phyloP scores from a whole-genome alignment of 2,329 filamentous ascomycete species.

The Fusarium azukiicola region DNA sequence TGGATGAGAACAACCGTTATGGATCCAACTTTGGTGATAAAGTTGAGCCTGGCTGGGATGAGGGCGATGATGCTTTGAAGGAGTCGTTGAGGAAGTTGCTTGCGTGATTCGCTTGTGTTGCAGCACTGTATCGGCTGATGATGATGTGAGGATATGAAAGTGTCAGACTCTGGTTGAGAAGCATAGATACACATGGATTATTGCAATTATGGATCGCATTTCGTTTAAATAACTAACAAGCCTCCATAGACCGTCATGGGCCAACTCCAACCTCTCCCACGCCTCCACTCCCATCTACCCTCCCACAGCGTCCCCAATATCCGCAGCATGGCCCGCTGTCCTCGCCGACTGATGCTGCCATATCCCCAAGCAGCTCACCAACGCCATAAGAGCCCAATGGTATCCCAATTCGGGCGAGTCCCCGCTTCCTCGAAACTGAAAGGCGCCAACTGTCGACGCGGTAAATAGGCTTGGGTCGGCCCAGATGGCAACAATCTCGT shows the following conservation, averaged over 20 bases:
- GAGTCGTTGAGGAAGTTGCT: not conserved
- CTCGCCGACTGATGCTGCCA: not conserved
- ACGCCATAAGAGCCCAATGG: not conserved
- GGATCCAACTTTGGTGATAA: slow-evolving; percentile 29
- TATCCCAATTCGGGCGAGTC: not conserved
- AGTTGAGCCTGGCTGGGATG: slow-evolving; percentile 4
- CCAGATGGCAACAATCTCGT: slow-evolving; percentile 4
- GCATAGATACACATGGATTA: too few relatives aligned
- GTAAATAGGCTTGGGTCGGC: not conserved
- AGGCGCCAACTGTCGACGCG: not conserved
- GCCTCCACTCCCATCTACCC: not conserved
- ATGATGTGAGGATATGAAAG: too few relatives aligned
- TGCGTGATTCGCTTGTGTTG: not conserved
- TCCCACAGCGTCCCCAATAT: not conserved
- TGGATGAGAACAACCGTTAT: slow-evolving; percentile 33
- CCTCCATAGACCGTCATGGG: too few relatives aligned
- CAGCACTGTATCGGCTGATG: too few relatives aligned
- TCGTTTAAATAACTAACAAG: too few relatives aligned
- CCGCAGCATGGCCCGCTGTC: not conserved
- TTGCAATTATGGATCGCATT: too few relatives aligned
- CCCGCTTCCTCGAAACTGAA: slow-evolving; percentile 7
- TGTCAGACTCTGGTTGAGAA: too few relatives aligned
- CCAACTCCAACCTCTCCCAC: too few relatives aligned
- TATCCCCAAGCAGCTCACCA: not conserved
- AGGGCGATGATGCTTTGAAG: not conserved